phyloP scores from a whole-genome alignment of 495 filamentous ascomycete species.

The Lineolata rhizophorae region DNA sequence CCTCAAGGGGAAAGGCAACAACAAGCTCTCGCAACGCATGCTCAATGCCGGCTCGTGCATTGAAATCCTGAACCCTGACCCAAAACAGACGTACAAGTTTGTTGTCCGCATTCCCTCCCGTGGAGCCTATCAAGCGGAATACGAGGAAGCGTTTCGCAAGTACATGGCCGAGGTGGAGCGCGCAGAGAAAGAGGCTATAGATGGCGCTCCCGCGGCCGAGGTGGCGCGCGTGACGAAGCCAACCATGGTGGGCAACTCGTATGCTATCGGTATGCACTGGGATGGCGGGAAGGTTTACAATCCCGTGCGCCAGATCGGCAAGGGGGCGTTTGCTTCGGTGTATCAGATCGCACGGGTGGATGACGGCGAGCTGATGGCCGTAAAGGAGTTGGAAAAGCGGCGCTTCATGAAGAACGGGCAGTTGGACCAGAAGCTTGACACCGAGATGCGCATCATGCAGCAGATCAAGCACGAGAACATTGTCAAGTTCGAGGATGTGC shows the following conservation, averaged over 20 bases:
- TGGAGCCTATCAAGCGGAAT: conserved; percentile 34
- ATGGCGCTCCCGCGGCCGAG: neutral
- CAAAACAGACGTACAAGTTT: conserved; percentile 36
- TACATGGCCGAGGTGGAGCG: conserved; percentile 21
- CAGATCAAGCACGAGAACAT: conserved; percentile 68
- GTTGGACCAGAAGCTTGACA: conserved; percentile 67
- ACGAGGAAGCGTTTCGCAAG: conserved; percentile 31
- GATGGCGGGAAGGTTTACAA: conserved; percentile 67
- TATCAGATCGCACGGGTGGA: conserved; percentile 63
- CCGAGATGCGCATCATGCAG: conserved; percentile 89
- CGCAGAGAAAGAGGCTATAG: conserved; percentile 1
- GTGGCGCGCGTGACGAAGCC: neutral
- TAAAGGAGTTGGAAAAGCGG: conserved; percentile 79
- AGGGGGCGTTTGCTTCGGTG: conserved; percentile 84
- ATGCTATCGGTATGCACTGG: conserved; percentile 43
- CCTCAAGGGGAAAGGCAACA: conserved; percentile 25
- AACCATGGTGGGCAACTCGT: conserved; percentile 19
- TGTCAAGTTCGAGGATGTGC: conserved; percentile 49
- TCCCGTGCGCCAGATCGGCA: conserved; percentile 56
- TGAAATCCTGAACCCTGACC: conserved; percentile 31
- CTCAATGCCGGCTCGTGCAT: conserved; percentile 53
- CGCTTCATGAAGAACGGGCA: conserved; percentile 74
- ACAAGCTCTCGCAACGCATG: conserved; percentile 28
- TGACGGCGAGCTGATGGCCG: conserved; percentile 61
- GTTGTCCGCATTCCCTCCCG: conserved; percentile 64